These are phyloP conservation scores for Dichomitus squalens DNA, from an alignment of 1,284 basidiomycete genomes.

Conservation along the genomic window DNA sequence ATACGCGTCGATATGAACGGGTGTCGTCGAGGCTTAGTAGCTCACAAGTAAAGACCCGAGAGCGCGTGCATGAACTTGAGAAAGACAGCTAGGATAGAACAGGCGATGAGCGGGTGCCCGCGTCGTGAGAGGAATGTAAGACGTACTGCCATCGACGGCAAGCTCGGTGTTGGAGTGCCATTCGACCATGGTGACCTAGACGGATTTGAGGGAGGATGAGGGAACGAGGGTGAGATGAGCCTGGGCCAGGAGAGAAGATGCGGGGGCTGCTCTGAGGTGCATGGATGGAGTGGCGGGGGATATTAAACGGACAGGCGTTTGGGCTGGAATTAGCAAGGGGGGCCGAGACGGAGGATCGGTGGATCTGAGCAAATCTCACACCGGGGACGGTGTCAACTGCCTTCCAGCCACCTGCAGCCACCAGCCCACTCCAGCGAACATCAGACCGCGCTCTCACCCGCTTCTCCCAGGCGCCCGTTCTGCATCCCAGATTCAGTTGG, in stretches of 20 bases:
- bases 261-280: constrained; percentile 10
- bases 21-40: constrained; percentile 9
- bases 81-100: constrained; percentile 50
- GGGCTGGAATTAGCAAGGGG: not conserved
- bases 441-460: not conserved
- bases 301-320: constrained; percentile 9
- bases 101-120: constrained; percentile 3
- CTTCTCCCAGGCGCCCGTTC: not conserved
- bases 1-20: constrained; percentile 1
- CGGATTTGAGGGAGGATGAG: not conserved
- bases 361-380: not conserved
- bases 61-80: constrained; percentile 67
- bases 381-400: not conserved
- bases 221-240: constrained; percentile 1
- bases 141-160: constrained; percentile 50
- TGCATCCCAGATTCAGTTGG: not conserved
- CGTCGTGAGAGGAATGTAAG: not conserved
- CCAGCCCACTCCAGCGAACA: no score
- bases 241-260: constrained; percentile 6
- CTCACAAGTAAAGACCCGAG: constrained; percentile 67
- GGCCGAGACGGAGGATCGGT: not conserved
- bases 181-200: constrained; percentile 27
- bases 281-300: not conserved
- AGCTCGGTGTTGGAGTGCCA: constrained; percentile 56
- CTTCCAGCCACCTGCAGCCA: not conserved